A percentile compares a stretch with the other conserved stretches of the same genome.
phyloP scores from a whole-genome alignment of 805 yeast genomes.

The Pichia cabralensis region DNA sequence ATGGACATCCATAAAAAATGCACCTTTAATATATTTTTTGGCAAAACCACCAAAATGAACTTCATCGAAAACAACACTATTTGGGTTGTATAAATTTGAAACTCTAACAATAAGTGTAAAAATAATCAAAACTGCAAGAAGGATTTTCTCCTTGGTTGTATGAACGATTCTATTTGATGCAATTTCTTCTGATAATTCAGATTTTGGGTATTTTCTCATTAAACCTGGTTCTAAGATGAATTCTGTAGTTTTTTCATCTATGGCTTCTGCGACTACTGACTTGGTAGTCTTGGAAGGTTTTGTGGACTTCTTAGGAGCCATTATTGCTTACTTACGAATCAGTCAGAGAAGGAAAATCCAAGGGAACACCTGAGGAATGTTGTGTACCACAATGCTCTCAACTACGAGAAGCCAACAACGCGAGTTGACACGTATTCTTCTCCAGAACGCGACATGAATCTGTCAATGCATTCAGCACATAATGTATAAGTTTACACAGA shows the following conservation, averaged over 20 bases:
- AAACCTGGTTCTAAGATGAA: slow-evolving; percentile 41
- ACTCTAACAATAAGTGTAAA: slow-evolving; percentile 53
- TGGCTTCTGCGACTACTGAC: neutral
- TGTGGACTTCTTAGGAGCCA: slow-evolving; percentile 17
- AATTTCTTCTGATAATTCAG: slow-evolving; percentile 37
- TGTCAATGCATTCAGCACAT: no score
- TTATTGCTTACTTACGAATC: no score
- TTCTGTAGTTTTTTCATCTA: slow-evolving; percentile 28
- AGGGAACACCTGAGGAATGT: no score
- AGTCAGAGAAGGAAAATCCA: no score
- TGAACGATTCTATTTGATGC: slow-evolving; percentile 32
- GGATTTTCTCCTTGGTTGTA: slow-evolving; percentile 29
- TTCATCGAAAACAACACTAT: slow-evolving; percentile 92
- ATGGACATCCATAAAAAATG: slow-evolving; percentile 77
- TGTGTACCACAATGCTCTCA: no score
- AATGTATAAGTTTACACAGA: no score
- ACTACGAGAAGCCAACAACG: no score
- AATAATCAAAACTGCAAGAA: slow-evolving; percentile 30
- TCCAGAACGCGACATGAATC: no score
- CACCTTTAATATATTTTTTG: slow-evolving; percentile 66
- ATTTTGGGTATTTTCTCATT: slow-evolving; percentile 42
- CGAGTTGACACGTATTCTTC: no score
- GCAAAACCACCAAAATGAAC: slow-evolving; percentile 99
- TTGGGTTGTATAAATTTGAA: slow-evolving; percentile 51
- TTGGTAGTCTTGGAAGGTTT: slow-evolving; percentile 8